A percentile compares a stretch with the other conserved stretches of the same genome.
phyloP scores from a whole-genome alignment of 2,329 filamentous ascomycete species.

The Fusarium sp. region DNA sequence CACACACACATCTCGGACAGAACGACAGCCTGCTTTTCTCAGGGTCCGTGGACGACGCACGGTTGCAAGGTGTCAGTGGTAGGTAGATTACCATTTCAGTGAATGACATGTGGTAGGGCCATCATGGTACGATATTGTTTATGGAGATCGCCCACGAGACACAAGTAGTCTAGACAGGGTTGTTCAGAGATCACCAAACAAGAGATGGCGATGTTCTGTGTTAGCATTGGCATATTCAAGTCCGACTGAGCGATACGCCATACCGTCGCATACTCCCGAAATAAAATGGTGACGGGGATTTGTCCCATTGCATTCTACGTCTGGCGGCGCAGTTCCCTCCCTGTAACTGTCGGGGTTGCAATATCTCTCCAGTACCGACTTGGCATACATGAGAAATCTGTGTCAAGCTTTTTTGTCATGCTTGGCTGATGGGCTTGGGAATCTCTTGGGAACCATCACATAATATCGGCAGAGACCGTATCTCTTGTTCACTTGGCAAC shows the following conservation, averaged over 20 bases:
- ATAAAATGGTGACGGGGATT: slow-evolving; percentile 16
- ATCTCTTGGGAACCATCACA: slow-evolving; percentile 11
- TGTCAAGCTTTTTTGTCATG: slow-evolving; percentile 22
- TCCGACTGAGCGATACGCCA: slow-evolving; percentile 1
- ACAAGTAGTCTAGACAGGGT: neutral
- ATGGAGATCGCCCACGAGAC: slow-evolving; percentile 23
- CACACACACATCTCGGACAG: neutral
- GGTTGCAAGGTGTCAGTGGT: slow-evolving; percentile 9
- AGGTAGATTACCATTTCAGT: slow-evolving; percentile 18
- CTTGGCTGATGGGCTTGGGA: slow-evolving; percentile 27
- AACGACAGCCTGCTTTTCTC: slow-evolving; percentile 7
- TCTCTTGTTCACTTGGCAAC: neutral
- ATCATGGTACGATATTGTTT: slow-evolving; percentile 37
- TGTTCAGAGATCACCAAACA: neutral
- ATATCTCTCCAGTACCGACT: slow-evolving; percentile 29
- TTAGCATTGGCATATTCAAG: slow-evolving; percentile 8
- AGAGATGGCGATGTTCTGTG: slow-evolving; percentile 8
- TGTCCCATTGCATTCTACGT: slow-evolving; percentile 11
- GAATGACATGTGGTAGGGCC: slow-evolving; percentile 24
- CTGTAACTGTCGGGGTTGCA: neutral
- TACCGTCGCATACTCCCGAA: slow-evolving; percentile 9
- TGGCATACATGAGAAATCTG: slow-evolving; percentile 28
- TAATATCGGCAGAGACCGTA: slow-evolving; percentile 21
- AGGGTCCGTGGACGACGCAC: slow-evolving; percentile 8
- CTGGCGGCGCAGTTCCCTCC: slow-evolving; percentile 4